Base-by-base conservation (phyloP, 768 basidiomycete genomes). In the Pleurotus tuoliensis region DNA sequence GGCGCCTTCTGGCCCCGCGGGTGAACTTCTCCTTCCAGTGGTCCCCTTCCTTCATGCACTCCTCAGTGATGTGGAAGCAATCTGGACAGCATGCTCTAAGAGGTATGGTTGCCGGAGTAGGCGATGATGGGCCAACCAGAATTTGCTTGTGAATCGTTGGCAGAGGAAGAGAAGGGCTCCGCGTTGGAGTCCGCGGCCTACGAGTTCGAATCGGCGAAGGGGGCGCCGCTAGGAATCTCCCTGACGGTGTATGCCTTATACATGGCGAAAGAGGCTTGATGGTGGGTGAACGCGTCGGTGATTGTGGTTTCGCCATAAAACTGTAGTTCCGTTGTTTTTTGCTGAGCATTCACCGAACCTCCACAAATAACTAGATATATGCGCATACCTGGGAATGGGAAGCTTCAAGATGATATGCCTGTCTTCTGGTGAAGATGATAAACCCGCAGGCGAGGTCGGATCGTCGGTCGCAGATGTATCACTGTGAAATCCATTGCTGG, bases 41-140 rank as follows among this genome's bases (percentile, higher is more conserved):
- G 18, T 81, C 80, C 30, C 84, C 86, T 60, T 81, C 72, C 41
- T 74, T 66, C 38, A 81, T 63, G 48, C 76, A 80, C 54, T 81
- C 76, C 44, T 90, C 88, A 2, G 82, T 86, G 57, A 76, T 76
- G 37, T 69, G 66, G 40, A 81, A 76, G 64, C 90, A 92, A 45
- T 82, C 78, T 7, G 76, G 67, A 63, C 90, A 92, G 67, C 90
- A 92, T 11, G 83, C 75, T 43, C 90, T 83, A 13, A 92, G 72
- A 5, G 90, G 90, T 1, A 92, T 69, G 0, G 86, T 90, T 22
- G 69, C 58, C 5, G 48, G 48, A 8, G 24, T 34, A 6, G 51
- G 51, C 3, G 51, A 53, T 22, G 51, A 11, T 6, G 51, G 51
- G 5, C 20, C 51, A 13, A 30, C 22, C 40, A 76, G 68, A 13